A percentile compares a stretch with the other conserved stretches of the same genome.
These are phyloP conservation scores for Penicillium brevicompactum DNA, from an alignment of 2,329 filamentous ascomycete species.

Conservation along the genomic window DNA sequence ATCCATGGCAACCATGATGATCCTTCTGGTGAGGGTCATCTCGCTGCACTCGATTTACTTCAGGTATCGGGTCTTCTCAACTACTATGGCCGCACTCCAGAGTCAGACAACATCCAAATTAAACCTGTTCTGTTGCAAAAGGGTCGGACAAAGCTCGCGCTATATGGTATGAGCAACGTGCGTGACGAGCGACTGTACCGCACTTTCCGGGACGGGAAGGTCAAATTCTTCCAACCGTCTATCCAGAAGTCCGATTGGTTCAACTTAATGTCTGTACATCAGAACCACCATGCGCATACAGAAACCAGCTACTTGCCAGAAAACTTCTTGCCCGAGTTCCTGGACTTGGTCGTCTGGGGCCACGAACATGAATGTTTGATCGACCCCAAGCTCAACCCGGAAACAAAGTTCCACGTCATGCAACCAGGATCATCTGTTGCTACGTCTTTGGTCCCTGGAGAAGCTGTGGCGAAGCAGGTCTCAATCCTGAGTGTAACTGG, in stretches of 20 bases:
- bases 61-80: conserved; percentile 91
- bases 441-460: conserved; percentile 85
- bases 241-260: conserved; percentile 89
- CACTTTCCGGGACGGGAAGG: conserved; percentile 88
- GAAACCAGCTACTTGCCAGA: conserved; percentile 94
- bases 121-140: conserved; percentile 94
- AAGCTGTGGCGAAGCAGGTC: conserved; percentile 89
- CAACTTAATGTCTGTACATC: conserved; percentile 91
- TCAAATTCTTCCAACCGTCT: conserved; percentile 87
- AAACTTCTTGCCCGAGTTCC: conserved; percentile 84
- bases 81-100: conserved; percentile 89
- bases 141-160: conserved; percentile 83
- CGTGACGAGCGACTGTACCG: conserved; percentile 92
- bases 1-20: conserved; percentile 99
- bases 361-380: conserved; percentile 97
- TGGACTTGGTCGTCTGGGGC: conserved; percentile 93
- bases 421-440: conserved; percentile 96
- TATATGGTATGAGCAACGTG: conserved; percentile 95
- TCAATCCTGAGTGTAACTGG: conserved; percentile 83
- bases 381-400: conserved; percentile 77
- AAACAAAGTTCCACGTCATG: conserved; percentile 93
- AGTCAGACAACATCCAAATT: conserved; percentile 89
- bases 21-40: conserved; percentile 91
- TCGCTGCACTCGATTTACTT: conserved; percentile 85
- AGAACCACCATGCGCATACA: conserved; percentile 92